Conservation (phyloP, 2,329 filamentous ascomycete genomes). For the Alternaria postmessia region DNA sequence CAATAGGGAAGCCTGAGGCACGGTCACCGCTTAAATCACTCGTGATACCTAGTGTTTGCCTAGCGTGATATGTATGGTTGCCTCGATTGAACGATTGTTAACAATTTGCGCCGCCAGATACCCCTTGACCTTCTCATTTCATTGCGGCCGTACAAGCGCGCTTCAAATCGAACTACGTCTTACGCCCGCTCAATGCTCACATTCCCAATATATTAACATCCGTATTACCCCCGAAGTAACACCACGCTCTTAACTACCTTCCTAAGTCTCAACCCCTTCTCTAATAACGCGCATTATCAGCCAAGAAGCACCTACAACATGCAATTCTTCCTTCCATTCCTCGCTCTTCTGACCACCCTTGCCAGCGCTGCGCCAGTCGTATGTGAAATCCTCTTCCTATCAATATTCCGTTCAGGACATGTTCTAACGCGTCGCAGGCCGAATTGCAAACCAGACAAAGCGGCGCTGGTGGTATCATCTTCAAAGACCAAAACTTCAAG, state of each 20-base stretch:
- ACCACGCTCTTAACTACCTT: background rate
- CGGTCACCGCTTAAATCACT: background rate
- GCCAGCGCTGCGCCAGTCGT: slow-evolving; percentile 15
- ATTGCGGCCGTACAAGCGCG: slow-evolving; percentile 73
- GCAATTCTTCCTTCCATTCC: slow-evolving; percentile 16
- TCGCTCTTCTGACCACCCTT: slow-evolving; percentile 21
- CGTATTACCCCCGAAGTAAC: background rate
- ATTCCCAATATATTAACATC: background rate
- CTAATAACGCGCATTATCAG: background rate
- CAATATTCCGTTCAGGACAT: background rate
- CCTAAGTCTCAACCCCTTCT: background rate
- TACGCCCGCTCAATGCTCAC: background rate
- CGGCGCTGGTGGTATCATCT: slow-evolving; percentile 24
- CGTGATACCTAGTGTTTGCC: background rate
- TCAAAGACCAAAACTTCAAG: slow-evolving; percentile 11
- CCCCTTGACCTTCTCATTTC: slow-evolving; percentile 72
- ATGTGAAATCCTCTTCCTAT: background rate
- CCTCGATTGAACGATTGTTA: slow-evolving; percentile 8
- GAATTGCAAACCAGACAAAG: background rate
- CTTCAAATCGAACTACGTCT: slow-evolving; percentile 67
- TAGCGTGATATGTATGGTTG: background rate
- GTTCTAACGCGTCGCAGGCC: background rate
- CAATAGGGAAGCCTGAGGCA: background rate
- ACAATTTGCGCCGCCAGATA: slow-evolving; percentile 51
- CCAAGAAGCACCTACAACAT: slow-evolving; percentile 9